These are phyloP conservation scores for Cystoderma amianthinum DNA, from an alignment of 768 basidiomycete species.

Conservation along the genomic window DNA sequence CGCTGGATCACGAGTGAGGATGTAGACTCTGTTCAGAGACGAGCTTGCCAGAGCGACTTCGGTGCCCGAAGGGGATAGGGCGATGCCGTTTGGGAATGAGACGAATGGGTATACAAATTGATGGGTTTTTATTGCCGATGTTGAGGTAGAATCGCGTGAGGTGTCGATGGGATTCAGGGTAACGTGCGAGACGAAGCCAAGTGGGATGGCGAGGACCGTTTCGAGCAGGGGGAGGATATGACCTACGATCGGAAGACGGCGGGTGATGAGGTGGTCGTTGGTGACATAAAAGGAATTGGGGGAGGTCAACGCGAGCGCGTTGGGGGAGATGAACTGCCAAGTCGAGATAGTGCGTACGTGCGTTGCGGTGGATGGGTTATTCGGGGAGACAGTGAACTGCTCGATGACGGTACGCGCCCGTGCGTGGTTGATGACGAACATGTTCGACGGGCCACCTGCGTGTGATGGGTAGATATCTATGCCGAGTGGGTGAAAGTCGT, in stretches of 20 bases:
- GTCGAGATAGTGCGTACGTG: constrained; percentile 58
- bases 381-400: constrained; percentile 51
- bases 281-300: constrained; percentile 65
- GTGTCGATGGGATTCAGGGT: constrained; percentile 24
- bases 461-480: constrained; percentile 49
- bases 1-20: constrained; percentile 43
- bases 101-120: constrained; percentile 38
- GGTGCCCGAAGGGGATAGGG: constrained; percentile 42
- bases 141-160: constrained; percentile 9
- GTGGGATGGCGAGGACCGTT: constrained; percentile 46
- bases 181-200: constrained; percentile 55
- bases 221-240: constrained; percentile 47
- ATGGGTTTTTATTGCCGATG: constrained; percentile 22
- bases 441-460: constrained; percentile 39
- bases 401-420: constrained; percentile 56
- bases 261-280: constrained; percentile 67
- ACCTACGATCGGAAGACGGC: constrained; percentile 50
- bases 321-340: constrained; percentile 56
- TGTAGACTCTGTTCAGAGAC: constrained; percentile 32
- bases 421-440: constrained; percentile 69
- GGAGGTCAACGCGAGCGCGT: constrained; percentile 59
- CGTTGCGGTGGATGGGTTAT: constrained; percentile 31
- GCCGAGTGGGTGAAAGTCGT: constrained; percentile 72
- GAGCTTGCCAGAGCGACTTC: constrained; percentile 55
- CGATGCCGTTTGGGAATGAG: constrained; percentile 65